Percentiles rank a stretch among this genome's conserved stretches.
phyloP scores from a whole-genome alignment of 2,329 filamentous ascomycete genomes.

The Fusarium sulawesiense region DNA sequence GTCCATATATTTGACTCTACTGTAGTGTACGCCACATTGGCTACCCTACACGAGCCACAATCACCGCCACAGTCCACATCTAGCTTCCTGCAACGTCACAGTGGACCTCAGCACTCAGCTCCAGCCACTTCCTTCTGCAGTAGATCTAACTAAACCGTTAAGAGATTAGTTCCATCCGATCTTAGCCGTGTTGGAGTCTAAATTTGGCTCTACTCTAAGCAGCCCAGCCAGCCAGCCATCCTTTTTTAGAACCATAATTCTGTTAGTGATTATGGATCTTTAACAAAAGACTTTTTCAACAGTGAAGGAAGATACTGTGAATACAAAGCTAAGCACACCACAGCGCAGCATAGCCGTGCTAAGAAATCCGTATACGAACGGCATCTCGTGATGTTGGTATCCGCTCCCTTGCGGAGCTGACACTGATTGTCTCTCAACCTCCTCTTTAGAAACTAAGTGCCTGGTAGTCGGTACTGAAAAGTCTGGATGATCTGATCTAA shows the following conservation, averaged over 20 bases:
- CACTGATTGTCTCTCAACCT: slow-evolving; percentile 9
- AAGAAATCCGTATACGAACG: background rate
- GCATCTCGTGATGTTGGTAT: background rate
- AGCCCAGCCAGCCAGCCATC: slow-evolving; percentile 4
- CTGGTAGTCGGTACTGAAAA: slow-evolving; percentile 14
- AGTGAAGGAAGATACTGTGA: slow-evolving; percentile 32
- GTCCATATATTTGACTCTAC: slow-evolving; percentile 4
- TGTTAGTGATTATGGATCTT: slow-evolving; percentile 2
- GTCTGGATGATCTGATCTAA: background rate
- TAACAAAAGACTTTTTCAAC: slow-evolving; percentile 12
- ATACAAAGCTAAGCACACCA: slow-evolving; percentile 6
- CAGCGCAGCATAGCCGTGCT: background rate
- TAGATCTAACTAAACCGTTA: background rate
- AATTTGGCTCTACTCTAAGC: slow-evolving; percentile 42
- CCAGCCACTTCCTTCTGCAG: slow-evolving; percentile 32
- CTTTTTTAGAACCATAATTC: slow-evolving; percentile 21
- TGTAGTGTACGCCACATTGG: slow-evolving; percentile 15
- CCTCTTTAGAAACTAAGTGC: slow-evolving; percentile 1
- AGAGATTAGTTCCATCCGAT: slow-evolving; percentile 27
- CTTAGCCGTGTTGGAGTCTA: slow-evolving; percentile 30
- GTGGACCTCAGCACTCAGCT: slow-evolving; percentile 4
- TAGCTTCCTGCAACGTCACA: slow-evolving; percentile 26
- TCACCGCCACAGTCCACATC: background rate
- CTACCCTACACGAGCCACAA: slow-evolving; percentile 14
- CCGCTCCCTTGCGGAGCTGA: slow-evolving; percentile 17